These are phyloP conservation scores for Tricholoma furcatifolium DNA, from an alignment of 768 basidiomycete species.

Conservation along the genomic window DNA sequence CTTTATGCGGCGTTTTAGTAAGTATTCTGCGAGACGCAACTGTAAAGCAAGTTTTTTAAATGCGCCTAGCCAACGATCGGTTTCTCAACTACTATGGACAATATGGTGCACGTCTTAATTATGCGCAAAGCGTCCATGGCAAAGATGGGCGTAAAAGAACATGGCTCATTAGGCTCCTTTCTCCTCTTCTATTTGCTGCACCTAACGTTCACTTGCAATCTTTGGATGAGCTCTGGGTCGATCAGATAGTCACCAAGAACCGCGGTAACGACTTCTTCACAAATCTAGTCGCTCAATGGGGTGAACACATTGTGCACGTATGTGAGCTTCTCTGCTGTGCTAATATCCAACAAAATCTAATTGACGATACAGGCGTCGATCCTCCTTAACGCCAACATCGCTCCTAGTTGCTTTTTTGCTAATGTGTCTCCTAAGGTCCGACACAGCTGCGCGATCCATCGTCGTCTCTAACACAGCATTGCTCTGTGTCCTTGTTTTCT, in stretches of 20 bases:
- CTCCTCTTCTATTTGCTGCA: constrained; percentile 42
- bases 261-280: constrained; percentile 40
- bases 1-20: constrained; percentile 15
- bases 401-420: constrained; percentile 4
- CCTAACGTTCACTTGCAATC: constrained; percentile 40
- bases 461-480: too few species aligned
- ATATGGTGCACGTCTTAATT: constrained; percentile 38
- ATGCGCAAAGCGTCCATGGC: constrained; percentile 28
- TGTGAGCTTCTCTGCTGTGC: constrained; percentile 6
- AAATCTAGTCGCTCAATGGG: constrained; percentile 37
- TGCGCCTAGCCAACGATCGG: constrained; percentile 12
- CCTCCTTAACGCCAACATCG: constrained; percentile 46
- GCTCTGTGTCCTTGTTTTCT: too few species aligned
- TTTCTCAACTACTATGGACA: constrained; percentile 45
- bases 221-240: constrained; percentile 48
- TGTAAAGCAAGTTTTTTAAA: not conserved
- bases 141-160: constrained; percentile 23
- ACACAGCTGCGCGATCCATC: too few species aligned
- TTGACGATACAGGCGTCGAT: constrained; percentile 41
- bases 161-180: constrained; percentile 30
- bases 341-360: constrained; percentile 25
- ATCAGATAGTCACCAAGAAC: constrained; percentile 32
- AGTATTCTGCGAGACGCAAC: not conserved
- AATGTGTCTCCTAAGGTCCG: too few species aligned
- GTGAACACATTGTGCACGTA: constrained; percentile 43